Evolutionary conservation across 768 basidiomycete species (phyloP).

Genomic region (Xanthoconium purpureum): DNA sequence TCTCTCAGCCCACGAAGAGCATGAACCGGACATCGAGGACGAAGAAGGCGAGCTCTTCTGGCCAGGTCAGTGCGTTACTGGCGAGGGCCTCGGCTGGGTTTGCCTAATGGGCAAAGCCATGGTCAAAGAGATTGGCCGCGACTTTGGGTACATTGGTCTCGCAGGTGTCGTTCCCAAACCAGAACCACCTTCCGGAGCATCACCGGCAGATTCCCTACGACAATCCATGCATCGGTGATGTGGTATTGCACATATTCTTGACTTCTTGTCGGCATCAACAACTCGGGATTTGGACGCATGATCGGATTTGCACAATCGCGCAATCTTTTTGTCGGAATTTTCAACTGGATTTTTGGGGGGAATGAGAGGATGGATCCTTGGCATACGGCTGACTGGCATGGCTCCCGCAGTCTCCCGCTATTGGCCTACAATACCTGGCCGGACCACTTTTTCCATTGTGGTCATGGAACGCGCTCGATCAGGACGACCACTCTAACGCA

Average conservation of each 20-base stretch:
- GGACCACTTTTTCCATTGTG: conserved; percentile 15
- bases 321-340: conserved; percentile 27
- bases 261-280: conserved; percentile 33
- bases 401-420: conserved; percentile 9
- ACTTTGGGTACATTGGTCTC: conserved; percentile 69
- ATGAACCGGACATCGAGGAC: conserved; percentile 80
- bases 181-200: conserved; percentile 36
- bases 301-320: conserved; percentile 24
- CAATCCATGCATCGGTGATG: conserved; percentile 34
- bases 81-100: conserved; percentile 84
- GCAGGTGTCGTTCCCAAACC: conserved; percentile 73
- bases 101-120: conserved; percentile 84
- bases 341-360: conserved; percentile 22
- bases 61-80: conserved; percentile 70
- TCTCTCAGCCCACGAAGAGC: conserved; percentile 61
- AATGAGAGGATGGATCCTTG: conserved; percentile 17
- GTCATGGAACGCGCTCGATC: conserved; percentile 24
- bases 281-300: conserved; percentile 22
- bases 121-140: conserved; percentile 77
- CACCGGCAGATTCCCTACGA: conserved; percentile 30
- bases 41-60: conserved; percentile 85
- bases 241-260: conserved; percentile 8
- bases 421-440: conserved; percentile 8
- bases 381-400: conserved; percentile 14
- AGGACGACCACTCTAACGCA: conserved; percentile 14